Base-by-base conservation (phyloP, 345 rosid species). In the Fremontodendron californicum region DNA sequence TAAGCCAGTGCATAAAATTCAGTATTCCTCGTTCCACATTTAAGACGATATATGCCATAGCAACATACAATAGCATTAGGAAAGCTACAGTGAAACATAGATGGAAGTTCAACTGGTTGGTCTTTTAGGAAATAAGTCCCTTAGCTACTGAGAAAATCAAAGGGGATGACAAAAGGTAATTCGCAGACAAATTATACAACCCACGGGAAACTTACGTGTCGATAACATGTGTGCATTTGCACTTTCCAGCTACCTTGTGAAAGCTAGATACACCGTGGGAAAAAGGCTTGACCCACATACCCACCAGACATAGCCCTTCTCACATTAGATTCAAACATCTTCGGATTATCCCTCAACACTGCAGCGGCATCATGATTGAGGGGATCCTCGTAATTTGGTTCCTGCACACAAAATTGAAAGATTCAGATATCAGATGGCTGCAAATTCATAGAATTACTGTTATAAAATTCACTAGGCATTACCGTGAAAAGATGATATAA, bases 401-500 rank as follows among this genome's bases (percentile, higher is more conserved):
- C 97, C 97, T 96, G 88, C 57, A 77, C 21, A 37, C 29, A 58
- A 75, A 54, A 31, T 40, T 42, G 66, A 18, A 61, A 40, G 58
- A 57, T 42, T 29, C 43, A 42, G 60, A 19, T 55, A 43, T 33
- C 55, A 71, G 68, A 63, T 71, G 77, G 58, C 52, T 9, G 52
- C 31, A 60, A 65, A 16, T 46, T 13, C 48, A 45, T n/a, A 9
- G 23, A 63, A 33, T 40, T 62, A 31, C 4, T 57, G 1, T 45
- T 18, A 48, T 45, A 7, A 7, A 33, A 21, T 25, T 4, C 13
- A 37, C 9, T 16, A 35, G 65, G 40, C 4, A 43, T 80, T 92
- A 96, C 98, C 84, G 97, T 94, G 86, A 94, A 94, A 35, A 94
- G 96, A 86, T 96, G 99, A 84, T 82, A 90, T 55, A 96, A 84